phyloP scores from a whole-genome alignment of 495 filamentous ascomycete species.

The Trichoderma parareesei region DNA sequence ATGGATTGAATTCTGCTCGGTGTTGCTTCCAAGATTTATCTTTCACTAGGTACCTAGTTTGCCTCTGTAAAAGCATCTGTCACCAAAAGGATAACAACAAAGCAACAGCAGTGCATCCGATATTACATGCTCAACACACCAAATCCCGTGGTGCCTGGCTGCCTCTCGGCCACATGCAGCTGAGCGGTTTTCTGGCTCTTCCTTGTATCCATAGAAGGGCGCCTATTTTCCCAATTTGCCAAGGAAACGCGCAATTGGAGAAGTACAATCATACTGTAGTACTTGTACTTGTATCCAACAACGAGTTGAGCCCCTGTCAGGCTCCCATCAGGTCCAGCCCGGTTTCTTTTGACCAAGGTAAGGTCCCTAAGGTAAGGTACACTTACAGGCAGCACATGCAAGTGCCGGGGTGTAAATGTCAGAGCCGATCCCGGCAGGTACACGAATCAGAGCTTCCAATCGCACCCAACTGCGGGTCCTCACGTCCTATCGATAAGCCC shows the following conservation, averaged over 20 bases:
- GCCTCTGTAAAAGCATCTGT: background rate
- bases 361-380: no score
- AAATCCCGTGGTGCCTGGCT: background rate
- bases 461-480: background rate
- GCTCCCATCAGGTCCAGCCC: no score
- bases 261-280: background rate
- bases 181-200: background rate
- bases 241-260: background rate
- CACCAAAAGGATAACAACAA: background rate
- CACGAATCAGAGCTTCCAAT: background rate
- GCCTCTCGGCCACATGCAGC: background rate
- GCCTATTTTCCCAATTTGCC: background rate
- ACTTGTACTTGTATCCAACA: no score
- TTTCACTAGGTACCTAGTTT: background rate
- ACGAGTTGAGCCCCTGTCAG: no score
- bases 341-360: no score
- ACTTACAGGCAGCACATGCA: background rate
- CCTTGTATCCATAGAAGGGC: background rate
- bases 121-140: background rate
- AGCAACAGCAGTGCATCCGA: background rate
- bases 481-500: background rate
- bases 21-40: no score
- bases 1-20: no score
- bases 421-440: constrained; percentile 5
- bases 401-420: background rate